phyloP scores from a whole-genome alignment of 352 stramenopile genomes.

The Phytopythium ostracodes region DNA sequence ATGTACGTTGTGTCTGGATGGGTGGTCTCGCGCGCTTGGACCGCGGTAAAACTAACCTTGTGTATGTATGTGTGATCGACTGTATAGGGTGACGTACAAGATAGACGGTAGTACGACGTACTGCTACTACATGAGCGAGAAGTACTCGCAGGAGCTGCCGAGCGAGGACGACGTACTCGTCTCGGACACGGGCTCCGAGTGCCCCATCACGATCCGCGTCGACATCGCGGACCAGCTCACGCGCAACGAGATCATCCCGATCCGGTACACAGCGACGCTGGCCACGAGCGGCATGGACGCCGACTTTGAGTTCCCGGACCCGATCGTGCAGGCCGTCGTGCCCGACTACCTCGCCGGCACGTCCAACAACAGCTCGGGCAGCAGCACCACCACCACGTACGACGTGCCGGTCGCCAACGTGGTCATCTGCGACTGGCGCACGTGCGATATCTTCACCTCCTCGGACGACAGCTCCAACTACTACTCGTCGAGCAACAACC shows the following conservation, averaged over 20 bases:
- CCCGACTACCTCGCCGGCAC: conserved; percentile 36
- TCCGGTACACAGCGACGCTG: conserved; percentile 67
- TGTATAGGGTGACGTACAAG: conserved; percentile 48
- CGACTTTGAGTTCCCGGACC: conserved; percentile 53
- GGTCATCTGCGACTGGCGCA: conserved; percentile 75
- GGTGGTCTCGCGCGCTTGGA: background rate
- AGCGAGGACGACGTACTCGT: conserved; percentile 38
- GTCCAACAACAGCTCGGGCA: conserved; percentile 18
- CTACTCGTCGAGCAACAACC: conserved; percentile 67
- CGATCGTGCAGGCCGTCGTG: conserved; percentile 36
- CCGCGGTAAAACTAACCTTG: background rate
- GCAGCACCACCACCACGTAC: conserved; percentile 32
- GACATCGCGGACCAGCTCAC: conserved; percentile 45
- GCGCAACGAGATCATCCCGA: conserved; percentile 41
- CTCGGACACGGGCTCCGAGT: conserved; percentile 31
- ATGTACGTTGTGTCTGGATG: conserved; percentile 1
- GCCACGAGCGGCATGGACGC: conserved; percentile 33
- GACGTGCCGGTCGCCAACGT: conserved; percentile 68
- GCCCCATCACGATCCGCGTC: conserved; percentile 64
- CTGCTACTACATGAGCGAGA: conserved; percentile 71
- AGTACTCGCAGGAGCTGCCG: conserved; percentile 49
- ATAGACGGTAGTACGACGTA: conserved; percentile 79
- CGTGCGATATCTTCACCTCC: conserved; percentile 62
- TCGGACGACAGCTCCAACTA: conserved; percentile 39
- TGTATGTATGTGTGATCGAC: background rate